Base-by-base conservation (phyloP, 2,329 filamentous ascomycete genomes). In the Coniochaeta hoffmannii region DNA sequence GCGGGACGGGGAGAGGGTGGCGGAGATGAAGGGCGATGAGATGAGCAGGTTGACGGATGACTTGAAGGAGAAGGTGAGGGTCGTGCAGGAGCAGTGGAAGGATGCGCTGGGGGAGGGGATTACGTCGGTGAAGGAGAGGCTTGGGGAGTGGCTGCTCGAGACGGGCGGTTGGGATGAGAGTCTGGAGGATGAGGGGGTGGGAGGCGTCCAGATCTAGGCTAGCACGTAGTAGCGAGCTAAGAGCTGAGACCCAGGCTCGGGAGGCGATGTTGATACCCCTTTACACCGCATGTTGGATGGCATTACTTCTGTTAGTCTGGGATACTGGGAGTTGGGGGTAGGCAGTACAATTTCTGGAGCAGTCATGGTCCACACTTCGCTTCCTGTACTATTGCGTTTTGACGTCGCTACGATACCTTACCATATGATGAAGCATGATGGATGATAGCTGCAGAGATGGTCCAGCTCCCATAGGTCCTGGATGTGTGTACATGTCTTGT, bases 51-150 rank as follows among this genome's bases (percentile, higher is more conserved):
- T 97, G 65, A 96, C 91, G 7, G 85, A 86, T 51, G 93, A 97
- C 66, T 71, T 97, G 61, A 94, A 97, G 73, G 93, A 97, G 65
- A 96, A 95, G 71, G 94, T 97, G 1, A 83, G 87, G 31, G 83
- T 92, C 60, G 89, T 97, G 32, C 91, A 96, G 71, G 88, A 90
- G 55, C 90, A 96, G 71, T 97, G 94, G 93, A 78, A 81, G 34
- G 89, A 90, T 64, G 91, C 89, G 5, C 76, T 97, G n/a, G 93
- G 92, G 1, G 85, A 86, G 59, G 83, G 85, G 55, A 79, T 97
- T 62, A 82, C 81, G 58, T 80, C 77, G 15, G 85, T 92, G 59
- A 93, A 89, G 71, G 82, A 85, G 66, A 77, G 87, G 53, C 86
- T 96, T 0, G 85, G 86, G 54, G 80, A 79, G 30, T 92, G 85